Percentiles rank a stretch among this genome's conserved stretches.
Evolutionary conservation across 257 asterid genomes (phyloP).

Genomic region (Solanum verrucosum): DNA sequence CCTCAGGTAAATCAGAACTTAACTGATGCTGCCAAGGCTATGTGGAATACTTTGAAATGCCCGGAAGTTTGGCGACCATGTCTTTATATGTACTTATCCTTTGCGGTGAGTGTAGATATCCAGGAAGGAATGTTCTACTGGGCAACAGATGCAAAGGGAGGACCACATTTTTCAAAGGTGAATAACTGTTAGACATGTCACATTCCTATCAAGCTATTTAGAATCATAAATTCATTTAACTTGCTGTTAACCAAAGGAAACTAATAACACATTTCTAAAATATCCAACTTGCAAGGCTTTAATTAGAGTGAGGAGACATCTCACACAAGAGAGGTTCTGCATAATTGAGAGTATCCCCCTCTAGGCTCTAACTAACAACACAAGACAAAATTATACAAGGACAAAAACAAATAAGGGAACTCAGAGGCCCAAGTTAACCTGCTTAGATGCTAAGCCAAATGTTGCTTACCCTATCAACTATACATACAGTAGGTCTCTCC

Average conservation of each 20-base stretch:
- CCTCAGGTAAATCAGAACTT: conserved; percentile 68
- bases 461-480: neutral
- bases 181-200: neutral
- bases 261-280: neutral
- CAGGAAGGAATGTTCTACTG: conserved; percentile 93
- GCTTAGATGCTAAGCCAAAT: neutral
- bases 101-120: conserved; percentile 58
- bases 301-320: neutral
- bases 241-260: neutral
- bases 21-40: conserved; percentile 60
- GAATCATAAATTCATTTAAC: neutral
- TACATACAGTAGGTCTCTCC: neutral
- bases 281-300: neutral
- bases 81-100: conserved; percentile 75
- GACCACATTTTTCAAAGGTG: conserved; percentile 82
- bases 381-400: neutral
- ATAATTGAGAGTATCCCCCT: neutral
- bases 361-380: neutral
- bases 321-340: neutral
- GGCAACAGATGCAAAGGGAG: conserved; percentile 68
- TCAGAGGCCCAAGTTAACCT: neutral
- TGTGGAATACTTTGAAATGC: conserved; percentile 76
- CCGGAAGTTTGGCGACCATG: conserved; percentile 94
- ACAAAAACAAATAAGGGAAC: neutral
- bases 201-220: neutral